Percentiles rank a stretch among this genome's conserved stretches.
These are phyloP conservation scores for Calendula officinalis DNA, from an alignment of 129 eudicot species.

Conservation along the genomic window DNA sequence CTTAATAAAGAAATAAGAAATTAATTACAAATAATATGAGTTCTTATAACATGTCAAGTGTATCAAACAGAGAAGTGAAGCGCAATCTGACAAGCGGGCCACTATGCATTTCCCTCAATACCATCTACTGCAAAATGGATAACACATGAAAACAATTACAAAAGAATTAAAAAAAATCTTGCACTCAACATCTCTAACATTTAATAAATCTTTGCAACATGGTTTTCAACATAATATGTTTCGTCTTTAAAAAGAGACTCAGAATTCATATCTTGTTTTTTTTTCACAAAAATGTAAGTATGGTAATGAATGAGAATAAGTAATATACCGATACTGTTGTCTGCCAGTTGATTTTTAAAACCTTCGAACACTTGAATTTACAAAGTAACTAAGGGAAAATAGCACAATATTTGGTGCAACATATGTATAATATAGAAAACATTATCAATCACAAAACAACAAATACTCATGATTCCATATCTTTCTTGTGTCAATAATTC, in stretches of 20 bases:
- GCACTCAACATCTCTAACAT: slow-evolving; percentile 81
- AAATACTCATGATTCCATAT: no score
- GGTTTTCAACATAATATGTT: slow-evolving; percentile 71
- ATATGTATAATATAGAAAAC: slow-evolving; percentile 15
- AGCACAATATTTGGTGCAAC: slow-evolving; percentile 86
- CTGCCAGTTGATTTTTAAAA: slow-evolving; percentile 66
- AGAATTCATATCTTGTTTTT: slow-evolving; percentile 43
- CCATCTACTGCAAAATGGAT: slow-evolving; percentile 70
- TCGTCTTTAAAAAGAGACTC: slow-evolving; percentile 62
- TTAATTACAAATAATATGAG: neutral
- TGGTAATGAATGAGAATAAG: slow-evolving; percentile 77
- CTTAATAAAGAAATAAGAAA: no score
- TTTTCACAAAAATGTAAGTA: slow-evolving; percentile 57
- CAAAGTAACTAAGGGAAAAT: slow-evolving; percentile 65
- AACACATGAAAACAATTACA: neutral
- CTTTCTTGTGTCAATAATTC: no score
- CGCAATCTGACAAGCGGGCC: slow-evolving; percentile 71
- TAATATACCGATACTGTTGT: slow-evolving; percentile 73
- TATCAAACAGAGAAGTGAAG: slow-evolving; percentile 90
- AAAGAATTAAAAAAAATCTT: slow-evolving; percentile 31
- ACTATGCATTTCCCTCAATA: slow-evolving; percentile 69
- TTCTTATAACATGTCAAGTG: slow-evolving; percentile 91
- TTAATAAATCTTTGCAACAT: slow-evolving; percentile 77
- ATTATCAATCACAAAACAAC: no score
- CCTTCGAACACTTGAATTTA: slow-evolving; percentile 57